Evolutionary conservation across 2,329 filamentous ascomycete species (phyloP), one percentile per base, ranked within the genome.

Genomic region (Rhynchosporium graminicola): DNA sequence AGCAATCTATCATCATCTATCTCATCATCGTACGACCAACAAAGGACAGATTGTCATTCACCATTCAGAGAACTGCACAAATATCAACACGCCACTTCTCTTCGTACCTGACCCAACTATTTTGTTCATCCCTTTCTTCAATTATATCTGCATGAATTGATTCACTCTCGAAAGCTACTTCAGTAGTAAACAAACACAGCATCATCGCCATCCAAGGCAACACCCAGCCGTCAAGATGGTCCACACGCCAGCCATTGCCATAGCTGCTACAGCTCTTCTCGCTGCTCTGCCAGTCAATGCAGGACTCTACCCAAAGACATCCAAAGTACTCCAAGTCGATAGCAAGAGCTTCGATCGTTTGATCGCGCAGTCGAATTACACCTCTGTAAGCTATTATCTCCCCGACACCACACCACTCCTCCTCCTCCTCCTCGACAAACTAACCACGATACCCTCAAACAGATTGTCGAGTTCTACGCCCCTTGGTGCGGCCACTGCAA

Each of bases 401-500:
- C 20, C 20, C 20, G 20, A 20, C 20, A 1, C 20, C 20, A 20
- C 29, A 54, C 31, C 31, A 29, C 29, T 26, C 15, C 6, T 7
- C 31, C 38, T 56, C 47, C 55, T 67, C 63, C 28, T 62, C 43
- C 12, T 40, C 13, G 20, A 20, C 26, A 36, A 26, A 57, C 67
- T 67, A 59, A 70, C 50, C 65, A 42, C 20, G 20, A 20, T 20
- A 20, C 20, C 20, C 20, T 20, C 20, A 20, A 20, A 63, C 68
- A 87, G 83, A 83, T 87, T 51, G 78, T 87, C 74, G 91, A 93
- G 78, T 98, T 98, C 83, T 98, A 97, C 74, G 94, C 94, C 8
- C 94, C 94, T 29, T 98, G 94, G 94, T 98, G 95, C 73, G 95
- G 94, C 47, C 95, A 98, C 79, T 99, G 95, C 80, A 85, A 97